Evolutionary conservation across 441 rosid species (phyloP), one percentile per base, ranked within the genome.

Genomic region (Hura crepitans): DNA sequence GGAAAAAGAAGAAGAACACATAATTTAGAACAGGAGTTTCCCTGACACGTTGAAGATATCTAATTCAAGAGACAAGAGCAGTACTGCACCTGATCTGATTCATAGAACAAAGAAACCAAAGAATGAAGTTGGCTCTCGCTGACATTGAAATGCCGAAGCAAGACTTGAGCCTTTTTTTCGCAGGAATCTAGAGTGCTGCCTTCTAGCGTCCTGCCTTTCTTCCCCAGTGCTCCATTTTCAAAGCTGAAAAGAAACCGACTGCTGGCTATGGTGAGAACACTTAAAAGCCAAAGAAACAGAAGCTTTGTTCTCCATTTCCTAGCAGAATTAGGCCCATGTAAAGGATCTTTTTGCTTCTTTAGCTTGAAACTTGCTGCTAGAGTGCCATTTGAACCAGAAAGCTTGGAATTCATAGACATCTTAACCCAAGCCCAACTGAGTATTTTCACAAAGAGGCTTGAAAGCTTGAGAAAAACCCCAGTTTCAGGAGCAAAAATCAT

Each of bases 101-200:
- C 88, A 43, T 80, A 78, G 80, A 90, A 86, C 47, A 85, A 72
- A 72, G 92, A 82, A 69, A 93, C 96, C 83, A 89, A 78, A 71
- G 90, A 90, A 79, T 87, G 93, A 77, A 89, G 92, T 82, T 92
- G 97, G 72, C 89, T 90, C 85, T 88, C 75, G 84, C 97, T 92
- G 76, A 95, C 90, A 80, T 92, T 92, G 83, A 90, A 92, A 84
- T 90, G 90, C 79, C 89, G 89, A 79, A 89, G 94, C 83, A 92
- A 80, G 85, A 92, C 87, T 35, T 87, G 84, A 50, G 91, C 97
- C 75, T 87, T 81, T 68, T 85, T 92, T 47, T 89, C 97, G 72
- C 94, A 87, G 56, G 78, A 80, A 56, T 68, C 76, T 30, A 71
- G 33, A 64, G 17, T 28, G 49, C 67, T 71, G 56, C 59, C 72